These are phyloP conservation scores for Tylopilus sp. DNA, from an alignment of 768 basidiomycete genomes.

Conservation along the genomic window DNA sequence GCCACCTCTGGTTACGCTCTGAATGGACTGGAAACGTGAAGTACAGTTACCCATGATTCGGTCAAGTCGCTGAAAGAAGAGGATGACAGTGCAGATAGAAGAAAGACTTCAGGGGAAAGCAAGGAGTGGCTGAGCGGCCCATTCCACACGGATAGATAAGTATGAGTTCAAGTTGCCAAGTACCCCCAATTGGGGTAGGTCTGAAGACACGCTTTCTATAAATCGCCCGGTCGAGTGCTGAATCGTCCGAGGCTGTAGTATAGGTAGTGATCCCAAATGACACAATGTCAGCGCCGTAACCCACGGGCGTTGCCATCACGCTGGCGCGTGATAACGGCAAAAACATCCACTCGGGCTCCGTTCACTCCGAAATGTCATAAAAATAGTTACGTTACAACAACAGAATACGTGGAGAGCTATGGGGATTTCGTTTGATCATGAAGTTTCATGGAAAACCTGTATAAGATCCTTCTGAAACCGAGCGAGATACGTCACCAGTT, in stretches of 20 bases:
- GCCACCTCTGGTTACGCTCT: neutral
- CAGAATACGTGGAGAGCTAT: neutral
- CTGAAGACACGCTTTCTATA: neutral
- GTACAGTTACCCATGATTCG: conserved; percentile 26
- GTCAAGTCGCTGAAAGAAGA: conserved; percentile 2
- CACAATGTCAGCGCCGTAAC: conserved; percentile 7
- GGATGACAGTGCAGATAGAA: neutral
- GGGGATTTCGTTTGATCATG: conserved; percentile 2
- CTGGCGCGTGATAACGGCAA: conserved; percentile 15
- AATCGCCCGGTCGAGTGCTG: neutral
- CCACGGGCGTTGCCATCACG: neutral
- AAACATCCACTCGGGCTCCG: neutral
- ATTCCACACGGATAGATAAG: conserved; percentile 13
- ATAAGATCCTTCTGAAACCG: conserved; percentile 71
- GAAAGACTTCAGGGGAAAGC: neutral
- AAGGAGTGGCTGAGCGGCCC: neutral
- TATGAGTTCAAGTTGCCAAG: conserved; percentile 11
- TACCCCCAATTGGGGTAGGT: conserved; percentile 15
- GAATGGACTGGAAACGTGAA: conserved; percentile 11
- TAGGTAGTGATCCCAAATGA: neutral
- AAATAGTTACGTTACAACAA: conserved; percentile 8
- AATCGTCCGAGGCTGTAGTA: neutral
- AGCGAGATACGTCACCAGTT: conserved; percentile 60
- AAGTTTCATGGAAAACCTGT: conserved; percentile 37
- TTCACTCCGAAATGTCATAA: neutral